phyloP scores from a whole-genome alignment of 2,329 filamentous ascomycete species.

The Ceratocystis huliohia region DNA sequence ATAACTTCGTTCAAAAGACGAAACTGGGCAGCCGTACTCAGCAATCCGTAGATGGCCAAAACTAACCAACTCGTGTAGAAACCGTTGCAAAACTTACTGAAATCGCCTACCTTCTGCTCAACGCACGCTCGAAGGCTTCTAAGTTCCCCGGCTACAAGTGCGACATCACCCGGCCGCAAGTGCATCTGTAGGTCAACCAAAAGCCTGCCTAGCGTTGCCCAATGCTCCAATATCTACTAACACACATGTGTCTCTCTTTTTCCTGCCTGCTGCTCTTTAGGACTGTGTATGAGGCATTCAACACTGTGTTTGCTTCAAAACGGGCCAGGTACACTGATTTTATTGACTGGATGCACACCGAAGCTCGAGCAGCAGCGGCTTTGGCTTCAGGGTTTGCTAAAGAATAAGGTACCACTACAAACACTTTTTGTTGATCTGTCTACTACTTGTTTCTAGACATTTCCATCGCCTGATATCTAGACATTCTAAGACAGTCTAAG shows the following conservation, averaged over 20 bases:
- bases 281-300: constrained; percentile 59
- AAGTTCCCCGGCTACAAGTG: constrained; percentile 44
- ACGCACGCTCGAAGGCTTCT: constrained; percentile 37
- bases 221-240: not conserved
- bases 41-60: not conserved
- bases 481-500: not conserved
- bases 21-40: not conserved
- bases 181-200: constrained; percentile 18
- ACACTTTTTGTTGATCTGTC: not conserved
- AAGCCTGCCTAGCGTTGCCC: no score
- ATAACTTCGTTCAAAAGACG: not conserved
- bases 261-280: constrained; percentile 29
- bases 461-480: not conserved
- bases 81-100: constrained; percentile 55
- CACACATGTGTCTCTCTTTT: not conserved
- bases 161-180: constrained; percentile 24
- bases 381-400: constrained; percentile 1
- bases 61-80: constrained; percentile 37
- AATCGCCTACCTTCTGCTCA: constrained; percentile 51
- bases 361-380: constrained; percentile 28
- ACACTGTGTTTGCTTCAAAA: constrained; percentile 51
- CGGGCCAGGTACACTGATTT: constrained; percentile 56
- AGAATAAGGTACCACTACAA: not conserved
- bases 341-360: constrained; percentile 52
- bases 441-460: not conserved